Base-by-base conservation (phyloP, 768 basidiomycete species). In the Podaxis sp. region DNA sequence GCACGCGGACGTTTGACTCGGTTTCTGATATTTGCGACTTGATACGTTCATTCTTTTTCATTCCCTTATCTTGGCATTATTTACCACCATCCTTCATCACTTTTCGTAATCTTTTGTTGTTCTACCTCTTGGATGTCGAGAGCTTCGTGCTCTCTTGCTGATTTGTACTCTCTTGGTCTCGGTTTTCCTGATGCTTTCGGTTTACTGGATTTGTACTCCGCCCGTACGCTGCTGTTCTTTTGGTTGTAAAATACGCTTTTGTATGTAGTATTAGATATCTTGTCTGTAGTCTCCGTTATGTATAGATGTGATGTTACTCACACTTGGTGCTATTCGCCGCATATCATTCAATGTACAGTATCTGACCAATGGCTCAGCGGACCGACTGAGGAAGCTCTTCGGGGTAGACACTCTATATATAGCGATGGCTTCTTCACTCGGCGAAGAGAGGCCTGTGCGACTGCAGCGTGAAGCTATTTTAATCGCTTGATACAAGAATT, bases 191-290 rank as follows among this genome's bases (percentile, higher is more conserved):
- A 28, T 24, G 20, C 20, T 50, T 15, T 50, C 5, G 22, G 49
- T 50, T 24, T 12, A 26, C 26, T 50, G 49, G 44, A 28, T 28
- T 13, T 50, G 22, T 50, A 24, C 26, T 28, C 49, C 11, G 12
- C 22, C 15, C 49, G 22, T 22, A 22, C 24, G 12, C 49, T 22
- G 15, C 24, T 46, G 44, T 46, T 22, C 44, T 10, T 28, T 50
- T 24, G 22, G 49, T 50, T 50, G 49, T 50, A 50, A 24, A 28
- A 13, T 24, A 50, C 48, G 48, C 41, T 10, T 26, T 28, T 50
- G 49, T 50, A 50, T 46, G 44, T 46, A n/a, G 44, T 46, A 46
- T 46, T 46, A 46, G 44, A 46, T 46, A 50, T 50, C 49, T 50
- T 50, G 26, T 20, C 12, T 22, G 20, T 26, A 24, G 49, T 50